Conservation (phyloP, 768 basidiomycete genomes). For the Termitomyces sp. region DNA sequence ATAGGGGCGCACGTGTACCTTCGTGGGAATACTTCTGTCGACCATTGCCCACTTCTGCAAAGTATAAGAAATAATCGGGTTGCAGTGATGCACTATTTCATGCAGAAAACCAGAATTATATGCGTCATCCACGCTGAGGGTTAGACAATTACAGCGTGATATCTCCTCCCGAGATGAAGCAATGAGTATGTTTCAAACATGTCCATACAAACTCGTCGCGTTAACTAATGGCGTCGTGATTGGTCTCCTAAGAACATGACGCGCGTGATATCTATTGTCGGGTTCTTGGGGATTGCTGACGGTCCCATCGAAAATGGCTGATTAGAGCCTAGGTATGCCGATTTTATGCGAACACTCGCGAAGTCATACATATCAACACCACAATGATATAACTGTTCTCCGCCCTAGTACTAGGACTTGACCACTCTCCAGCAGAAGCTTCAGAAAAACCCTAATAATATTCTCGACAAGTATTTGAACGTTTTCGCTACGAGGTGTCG, state of each 20-base stretch:
- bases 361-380: too few species aligned
- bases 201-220: background rate
- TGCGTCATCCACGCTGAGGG: background rate
- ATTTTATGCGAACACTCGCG: background rate
- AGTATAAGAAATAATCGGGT: background rate
- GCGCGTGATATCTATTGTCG: background rate
- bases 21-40: background rate
- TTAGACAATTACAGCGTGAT: background rate
- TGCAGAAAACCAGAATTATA: background rate
- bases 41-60: background rate
- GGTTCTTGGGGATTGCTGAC: background rate
- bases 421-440: background rate
- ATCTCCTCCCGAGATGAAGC: background rate
- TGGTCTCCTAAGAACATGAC: background rate
- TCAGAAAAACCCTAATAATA: background rate
- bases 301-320: too few species aligned
- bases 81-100: background rate
- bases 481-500: too few species aligned
- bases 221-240: background rate
- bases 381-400: background rate
- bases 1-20: background rate
- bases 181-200: background rate
- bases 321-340: background rate
- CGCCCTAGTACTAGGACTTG: background rate
- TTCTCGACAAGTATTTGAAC: background rate